phyloP scores from a whole-genome alignment of 2,329 filamentous ascomycete genomes.

The Trichoderma sp. region DNA sequence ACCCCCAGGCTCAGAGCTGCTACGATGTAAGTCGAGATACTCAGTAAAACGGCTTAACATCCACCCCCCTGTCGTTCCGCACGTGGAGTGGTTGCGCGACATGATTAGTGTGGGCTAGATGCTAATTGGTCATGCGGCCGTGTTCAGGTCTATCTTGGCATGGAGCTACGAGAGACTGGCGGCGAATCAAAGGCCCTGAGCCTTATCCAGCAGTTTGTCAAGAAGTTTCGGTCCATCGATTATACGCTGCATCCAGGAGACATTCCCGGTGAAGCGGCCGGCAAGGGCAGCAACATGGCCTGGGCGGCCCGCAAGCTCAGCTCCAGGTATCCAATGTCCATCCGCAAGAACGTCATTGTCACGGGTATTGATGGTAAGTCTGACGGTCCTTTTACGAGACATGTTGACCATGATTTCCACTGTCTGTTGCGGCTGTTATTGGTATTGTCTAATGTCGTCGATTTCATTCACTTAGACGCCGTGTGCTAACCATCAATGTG shows the following conservation, averaged over 20 bases:
- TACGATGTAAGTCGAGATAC: constrained; percentile 61
- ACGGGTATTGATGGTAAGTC: constrained; percentile 70
- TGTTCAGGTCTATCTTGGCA: constrained; percentile 64
- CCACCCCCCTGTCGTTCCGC: background rate
- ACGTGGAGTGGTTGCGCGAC: background rate
- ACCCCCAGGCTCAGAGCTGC: constrained; percentile 58
- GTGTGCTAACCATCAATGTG: background rate
- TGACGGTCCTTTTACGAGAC: background rate
- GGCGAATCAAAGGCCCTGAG: constrained; percentile 59
- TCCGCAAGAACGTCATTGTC: constrained; percentile 61
- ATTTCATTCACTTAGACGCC: background rate
- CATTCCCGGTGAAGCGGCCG: constrained; percentile 65
- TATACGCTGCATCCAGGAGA: constrained; percentile 65
- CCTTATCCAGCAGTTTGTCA: constrained; percentile 60
- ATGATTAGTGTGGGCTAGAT: background rate
- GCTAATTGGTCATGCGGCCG: background rate
- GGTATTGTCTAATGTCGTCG: background rate
- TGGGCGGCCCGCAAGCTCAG: constrained; percentile 67
- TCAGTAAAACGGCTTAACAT: background rate
- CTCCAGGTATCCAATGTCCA: constrained; percentile 52
- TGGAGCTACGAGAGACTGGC: constrained; percentile 65
- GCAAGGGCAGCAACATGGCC: constrained; percentile 71
- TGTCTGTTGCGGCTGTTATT: background rate
- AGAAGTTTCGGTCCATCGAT: constrained; percentile 63
- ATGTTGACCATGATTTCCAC: background rate